phyloP scores from a whole-genome alignment of 306 rosid genomes.

The Castanea crenata region DNA sequence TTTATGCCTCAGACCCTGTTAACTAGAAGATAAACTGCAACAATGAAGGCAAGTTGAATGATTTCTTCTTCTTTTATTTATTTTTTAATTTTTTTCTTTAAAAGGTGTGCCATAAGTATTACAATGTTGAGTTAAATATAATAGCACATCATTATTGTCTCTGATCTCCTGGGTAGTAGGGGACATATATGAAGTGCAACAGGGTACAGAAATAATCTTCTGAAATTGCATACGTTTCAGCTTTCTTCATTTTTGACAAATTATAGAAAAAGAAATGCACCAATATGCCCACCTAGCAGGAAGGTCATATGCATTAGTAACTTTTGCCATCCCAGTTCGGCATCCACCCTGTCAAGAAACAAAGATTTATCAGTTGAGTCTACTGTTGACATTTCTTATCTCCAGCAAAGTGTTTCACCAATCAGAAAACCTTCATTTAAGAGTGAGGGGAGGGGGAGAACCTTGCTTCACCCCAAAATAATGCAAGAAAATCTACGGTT shows the following conservation, averaged over 20 bases:
- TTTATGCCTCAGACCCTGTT: not conserved
- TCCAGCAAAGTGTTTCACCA: conserved; percentile 14
- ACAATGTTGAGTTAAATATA: not conserved
- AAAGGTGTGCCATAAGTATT: not conserved
- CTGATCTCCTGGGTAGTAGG: conserved; percentile 2
- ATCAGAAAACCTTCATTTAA: conserved; percentile 5
- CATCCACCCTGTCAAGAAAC: conserved; percentile 82
- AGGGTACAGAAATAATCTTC: conserved; percentile 6
- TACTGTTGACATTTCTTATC: conserved; percentile 7
- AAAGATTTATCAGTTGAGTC: conserved; percentile 32
- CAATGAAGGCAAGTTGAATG: not conserved
- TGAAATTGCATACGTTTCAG: conserved; percentile 14
- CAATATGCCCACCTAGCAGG: conserved; percentile 78
- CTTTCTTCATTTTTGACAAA: conserved; percentile 8
- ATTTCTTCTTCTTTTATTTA: not conserved
- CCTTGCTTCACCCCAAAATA: not conserved
- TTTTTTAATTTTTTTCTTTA: not conserved
- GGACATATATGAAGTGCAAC: not conserved
- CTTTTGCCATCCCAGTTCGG: conserved; percentile 99
- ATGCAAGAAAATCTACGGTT: not conserved
- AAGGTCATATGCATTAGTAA: conserved; percentile 86
- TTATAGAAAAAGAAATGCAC: not conserved
- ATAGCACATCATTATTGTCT: conserved; percentile 2
- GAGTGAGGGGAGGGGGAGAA: not conserved
- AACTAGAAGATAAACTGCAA: not conserved